Evolutionary conservation across 768 basidiomycete genomes (phyloP).

Genomic region (Pluteus cervinus): DNA sequence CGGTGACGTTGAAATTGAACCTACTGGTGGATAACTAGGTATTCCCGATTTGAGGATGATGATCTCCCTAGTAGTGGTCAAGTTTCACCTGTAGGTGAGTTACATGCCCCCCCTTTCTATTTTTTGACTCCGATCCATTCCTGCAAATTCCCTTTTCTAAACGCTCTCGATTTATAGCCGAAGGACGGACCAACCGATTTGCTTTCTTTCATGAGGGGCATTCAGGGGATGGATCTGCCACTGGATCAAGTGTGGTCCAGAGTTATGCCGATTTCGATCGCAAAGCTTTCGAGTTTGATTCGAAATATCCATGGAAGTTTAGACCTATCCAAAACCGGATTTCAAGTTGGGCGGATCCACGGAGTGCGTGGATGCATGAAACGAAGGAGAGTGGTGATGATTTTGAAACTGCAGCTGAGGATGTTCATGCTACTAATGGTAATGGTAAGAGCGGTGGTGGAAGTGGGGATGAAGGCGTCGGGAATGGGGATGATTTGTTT

Average conservation of each 20-base stretch:
- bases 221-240: no score
- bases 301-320: slow-evolving; percentile 33
- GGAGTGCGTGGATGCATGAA: slow-evolving; percentile 26
- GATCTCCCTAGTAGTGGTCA: slow-evolving; percentile 76
- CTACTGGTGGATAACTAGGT: no score
- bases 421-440: slow-evolving; percentile 10
- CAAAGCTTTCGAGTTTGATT: slow-evolving; percentile 25
- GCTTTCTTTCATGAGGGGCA: no score
- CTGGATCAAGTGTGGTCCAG: no score
- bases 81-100: slow-evolving; percentile 64
- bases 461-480: slow-evolving; percentile 11
- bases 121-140: no score
- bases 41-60: slow-evolving; percentile 54
- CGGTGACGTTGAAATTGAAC: no score
- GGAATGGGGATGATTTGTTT: slow-evolving; percentile 18
- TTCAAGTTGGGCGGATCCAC: slow-evolving; percentile 51
- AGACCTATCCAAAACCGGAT: slow-evolving; percentile 31
- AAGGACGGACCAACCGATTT: no score
- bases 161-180: no score
- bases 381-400: slow-evolving; percentile 22
- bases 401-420: slow-evolving; percentile 19
- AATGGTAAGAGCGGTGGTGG: slow-evolving; percentile 4
- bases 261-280: slow-evolving; percentile 35
- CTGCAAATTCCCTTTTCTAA: no score
- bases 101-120: no score